Evolutionary conservation across 1,284 basidiomycete species (phyloP).

Genomic region (Irpex sp.): DNA sequence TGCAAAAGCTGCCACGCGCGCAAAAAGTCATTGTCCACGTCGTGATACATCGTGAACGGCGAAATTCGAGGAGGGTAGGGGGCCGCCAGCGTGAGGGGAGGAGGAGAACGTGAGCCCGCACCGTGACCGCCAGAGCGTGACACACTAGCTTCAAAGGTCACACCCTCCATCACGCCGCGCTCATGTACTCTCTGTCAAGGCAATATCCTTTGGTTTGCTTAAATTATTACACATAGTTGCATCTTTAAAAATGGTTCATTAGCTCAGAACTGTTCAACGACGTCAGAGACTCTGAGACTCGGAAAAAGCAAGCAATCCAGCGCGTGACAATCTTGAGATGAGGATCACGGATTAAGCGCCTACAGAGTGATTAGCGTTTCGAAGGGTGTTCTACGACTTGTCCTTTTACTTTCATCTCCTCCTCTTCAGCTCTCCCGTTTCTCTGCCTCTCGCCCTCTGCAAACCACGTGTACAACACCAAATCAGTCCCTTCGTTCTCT

Average conservation of each 20-base stretch:
- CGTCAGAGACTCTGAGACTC: background rate
- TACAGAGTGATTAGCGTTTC: conserved; percentile 15
- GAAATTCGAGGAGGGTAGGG: conserved; percentile 1
- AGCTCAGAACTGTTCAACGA: too few species aligned
- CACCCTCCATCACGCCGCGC: background rate
- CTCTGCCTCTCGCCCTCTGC: conserved; percentile 21
- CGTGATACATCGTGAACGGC: conserved; percentile 28
- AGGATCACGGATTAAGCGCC: conserved; percentile 1
- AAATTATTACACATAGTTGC: too few species aligned
- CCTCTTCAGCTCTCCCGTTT: conserved; percentile 13
- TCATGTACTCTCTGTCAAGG: too few species aligned
- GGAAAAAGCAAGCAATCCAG: background rate
- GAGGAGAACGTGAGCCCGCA: background rate
- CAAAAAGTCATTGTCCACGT: conserved; percentile 70
- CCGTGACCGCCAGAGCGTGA: background rate
- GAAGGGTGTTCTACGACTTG: conserved; percentile 9
- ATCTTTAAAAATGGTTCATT: too few species aligned
- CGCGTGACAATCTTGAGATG: background rate
- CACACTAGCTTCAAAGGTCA: background rate
- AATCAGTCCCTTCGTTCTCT: conserved; percentile 27
- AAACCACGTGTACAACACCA: conserved; percentile 29
- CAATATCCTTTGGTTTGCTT: too few species aligned
- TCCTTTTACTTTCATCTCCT: background rate
- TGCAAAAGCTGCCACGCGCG: conserved; percentile 77
- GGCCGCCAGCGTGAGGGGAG: conserved; percentile 1